A percentile compares a stretch with the other conserved stretches of the same genome.
phyloP scores from a whole-genome alignment of 2,329 filamentous ascomycete genomes.

The Chaetomium sp. region DNA sequence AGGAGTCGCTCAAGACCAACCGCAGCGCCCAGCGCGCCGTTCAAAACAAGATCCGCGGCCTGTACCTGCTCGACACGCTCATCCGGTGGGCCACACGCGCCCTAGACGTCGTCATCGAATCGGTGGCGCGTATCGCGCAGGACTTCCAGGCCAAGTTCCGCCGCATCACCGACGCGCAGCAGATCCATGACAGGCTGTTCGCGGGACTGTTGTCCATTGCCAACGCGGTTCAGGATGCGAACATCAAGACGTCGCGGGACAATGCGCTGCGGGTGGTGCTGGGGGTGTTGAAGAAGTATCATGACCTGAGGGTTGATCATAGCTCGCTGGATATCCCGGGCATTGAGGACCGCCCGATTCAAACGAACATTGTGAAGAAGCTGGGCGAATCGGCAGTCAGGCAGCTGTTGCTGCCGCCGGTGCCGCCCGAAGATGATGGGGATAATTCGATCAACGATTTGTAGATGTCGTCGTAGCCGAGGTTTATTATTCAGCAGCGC shows the following conservation, averaged over 20 bases:
- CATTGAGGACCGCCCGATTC: not conserved
- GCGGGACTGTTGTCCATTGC: not conserved
- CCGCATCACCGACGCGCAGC: not conserved
- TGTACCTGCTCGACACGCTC: not conserved
- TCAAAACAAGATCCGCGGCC: not conserved
- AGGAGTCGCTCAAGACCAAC: not conserved
- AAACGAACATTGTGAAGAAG: not conserved
- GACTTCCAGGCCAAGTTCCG: constrained; percentile 3
- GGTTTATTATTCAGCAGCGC: too few relatives aligned
- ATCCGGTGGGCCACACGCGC: not conserved
- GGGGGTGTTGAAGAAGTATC: not conserved
- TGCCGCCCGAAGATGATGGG: not conserved
- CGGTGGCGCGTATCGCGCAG: not conserved
- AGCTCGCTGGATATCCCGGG: not conserved
- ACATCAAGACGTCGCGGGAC: not conserved
- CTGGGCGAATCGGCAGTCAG: not conserved
- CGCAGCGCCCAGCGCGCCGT: not conserved
- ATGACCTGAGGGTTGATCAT: not conserved
- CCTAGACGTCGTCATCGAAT: not conserved
- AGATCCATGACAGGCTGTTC: not conserved
- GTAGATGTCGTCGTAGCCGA: not conserved
- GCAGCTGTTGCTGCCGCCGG: not conserved
- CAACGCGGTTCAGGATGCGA: not conserved
- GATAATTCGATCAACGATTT: not conserved
- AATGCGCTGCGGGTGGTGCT: constrained; percentile 1